Base-by-base conservation (phyloP, 345 rosid species). In the Ceriops tagal region DNA sequence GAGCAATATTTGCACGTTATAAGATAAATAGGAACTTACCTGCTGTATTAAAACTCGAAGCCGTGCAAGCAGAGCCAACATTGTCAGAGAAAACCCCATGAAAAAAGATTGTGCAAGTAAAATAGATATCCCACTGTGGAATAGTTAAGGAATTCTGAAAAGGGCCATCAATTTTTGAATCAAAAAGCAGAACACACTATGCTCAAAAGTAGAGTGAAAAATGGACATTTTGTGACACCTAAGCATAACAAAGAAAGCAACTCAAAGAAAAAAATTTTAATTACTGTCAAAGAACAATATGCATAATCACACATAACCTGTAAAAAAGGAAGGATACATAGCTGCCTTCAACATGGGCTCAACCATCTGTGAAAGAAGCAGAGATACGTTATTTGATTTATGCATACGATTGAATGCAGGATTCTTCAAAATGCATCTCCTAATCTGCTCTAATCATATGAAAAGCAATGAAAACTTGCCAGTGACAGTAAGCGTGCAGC, bases 31-130 rank as follows among this genome's bases (percentile, higher is more conserved):
- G 15, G 64, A 57, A 78, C 92, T 75, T 83, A 92, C 99, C 81
- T 95, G 99, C 83, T 92, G 98, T 79, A 86, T 78, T 72, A 95
- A 82, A 61, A 89, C 92, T 77, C 97, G 81, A 27, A 95, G 87
- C 67, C 98, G 98, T 9, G 90, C 93, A 66, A 95, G 96, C 81
- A 89, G 71, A 19, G 98, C 87, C 87, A 95, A 75, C 71, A 84
- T 71, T 47, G 89, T 82, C 67, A 92, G 27, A 30, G 90, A 88
- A 80, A 89, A 92, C 51, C 85, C 90, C 82, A 88, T 77, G 75
- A 95, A 95, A 73, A 90, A 92, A 9, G 98, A 89, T 30, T 81
- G 93, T 70, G 99, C 98, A 56, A 92, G 83, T 78, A 95, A 70
- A 78, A 73, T 75, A 7, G 93, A 90, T 81, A 95, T 67, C 80